These are phyloP conservation scores for Golubevia sp. DNA, from an alignment of 1,284 basidiomycete species.

Conservation along the genomic window DNA sequence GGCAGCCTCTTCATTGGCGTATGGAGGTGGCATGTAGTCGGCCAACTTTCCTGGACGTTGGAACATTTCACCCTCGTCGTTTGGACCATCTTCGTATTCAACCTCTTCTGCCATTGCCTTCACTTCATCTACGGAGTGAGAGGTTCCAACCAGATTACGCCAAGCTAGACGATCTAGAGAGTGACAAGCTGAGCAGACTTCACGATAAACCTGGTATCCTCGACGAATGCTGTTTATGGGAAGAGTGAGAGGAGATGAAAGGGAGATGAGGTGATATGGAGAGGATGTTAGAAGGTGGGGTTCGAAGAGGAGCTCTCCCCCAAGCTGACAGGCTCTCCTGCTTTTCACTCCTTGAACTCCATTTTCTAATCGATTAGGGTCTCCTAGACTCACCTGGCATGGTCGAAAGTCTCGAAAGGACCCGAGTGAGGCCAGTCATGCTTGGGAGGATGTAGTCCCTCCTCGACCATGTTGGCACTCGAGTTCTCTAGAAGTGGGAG, in stretches of 20 bases:
- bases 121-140: conserved; percentile 89
- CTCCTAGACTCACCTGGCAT: not conserved
- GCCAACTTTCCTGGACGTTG: conserved; percentile 94
- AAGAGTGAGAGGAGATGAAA: not conserved
- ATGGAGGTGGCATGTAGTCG: conserved; percentile 94
- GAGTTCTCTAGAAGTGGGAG: not conserved
- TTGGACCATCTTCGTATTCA: conserved; percentile 95
- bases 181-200: conserved; percentile 98
- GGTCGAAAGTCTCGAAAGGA: not conserved
- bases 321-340: no score
- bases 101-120: conserved; percentile 93
- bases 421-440: not conserved
- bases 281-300: no score
- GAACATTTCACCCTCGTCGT: conserved; percentile 97
- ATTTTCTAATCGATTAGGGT: no score
- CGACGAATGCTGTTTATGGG: conserved; percentile 78
- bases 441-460: not conserved
- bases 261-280: no score
- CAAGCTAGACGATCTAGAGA: conserved; percentile 99
- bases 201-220: conserved; percentile 98
- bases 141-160: conserved; percentile 98
- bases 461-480: not conserved
- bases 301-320: no score
- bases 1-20: conserved; percentile 98
- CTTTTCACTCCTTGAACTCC: no score